Base-by-base conservation (phyloP, 2,329 filamentous ascomycete genomes). In the Celoporthe dispersa region DNA sequence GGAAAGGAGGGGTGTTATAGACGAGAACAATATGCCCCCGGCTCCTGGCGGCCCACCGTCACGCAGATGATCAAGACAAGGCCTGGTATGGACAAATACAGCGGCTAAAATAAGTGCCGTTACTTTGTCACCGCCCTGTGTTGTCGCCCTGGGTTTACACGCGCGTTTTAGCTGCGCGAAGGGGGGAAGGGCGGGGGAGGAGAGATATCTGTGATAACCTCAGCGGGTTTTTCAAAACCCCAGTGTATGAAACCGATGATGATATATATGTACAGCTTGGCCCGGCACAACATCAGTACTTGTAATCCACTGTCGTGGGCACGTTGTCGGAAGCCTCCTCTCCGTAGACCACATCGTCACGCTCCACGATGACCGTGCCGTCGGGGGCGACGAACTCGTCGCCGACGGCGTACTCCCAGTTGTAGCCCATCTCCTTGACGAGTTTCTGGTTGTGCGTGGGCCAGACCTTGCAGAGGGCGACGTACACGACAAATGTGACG, bases 401-500 rank as follows among this genome's bases (percentile, higher is more conserved):
- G 61, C 67, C 39, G 9, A 65, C 67, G 14, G 67, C 67, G 11
- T 69, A 69, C 55, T 69, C 67, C 53, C 53, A 69, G 41, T 31
- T 41, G 35, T 69, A 69, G 25, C 62, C 62, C 67, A 69, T 69
- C 14, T 69, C 67, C 62, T 61, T 69, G 62, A 69, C 3, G 28
- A 61, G 25, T 55, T 55, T 69, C 39, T 69, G 67, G 62, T 65
- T 69, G 28, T 64, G 61, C 16, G 67, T 69, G 2, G 67, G 67
- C 67, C 79, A 81, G 28, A 82, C 62, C 33, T 70, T 68, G 74
- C 80, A 82, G 7, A 83, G 68, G 0, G 71, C 71, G 41, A 76
- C 79, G 70, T 81, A 81, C 8, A 78, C 73, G 2, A 78, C 68
- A 48, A 80, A 77, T 35, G 75, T 76, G 62, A 76, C 73, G 22